Conservation (phyloP, 2,329 filamentous ascomycete genomes). For the Myriosclerotinia duriaeana region DNA sequence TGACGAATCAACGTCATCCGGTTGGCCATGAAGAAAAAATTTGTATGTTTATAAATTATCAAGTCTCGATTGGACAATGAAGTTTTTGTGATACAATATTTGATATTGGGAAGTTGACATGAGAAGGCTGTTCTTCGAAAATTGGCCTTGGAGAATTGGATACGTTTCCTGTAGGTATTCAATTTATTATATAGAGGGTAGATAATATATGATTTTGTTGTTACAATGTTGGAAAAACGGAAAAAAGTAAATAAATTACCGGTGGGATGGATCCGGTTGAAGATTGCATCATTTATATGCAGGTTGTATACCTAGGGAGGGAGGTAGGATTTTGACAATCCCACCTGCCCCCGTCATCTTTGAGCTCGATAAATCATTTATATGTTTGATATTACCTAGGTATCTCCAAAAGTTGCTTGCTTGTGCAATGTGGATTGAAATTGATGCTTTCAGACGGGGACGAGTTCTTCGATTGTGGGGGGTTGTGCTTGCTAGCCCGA, state of each 20-base stretch:
- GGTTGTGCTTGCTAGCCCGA: background rate
- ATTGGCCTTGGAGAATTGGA: background rate
- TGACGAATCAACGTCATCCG: conserved; percentile 20
- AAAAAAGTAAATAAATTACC: background rate
- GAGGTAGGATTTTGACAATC: background rate
- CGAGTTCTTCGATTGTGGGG: conserved; percentile 17
- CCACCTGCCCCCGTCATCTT: background rate
- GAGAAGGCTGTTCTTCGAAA: background rate
- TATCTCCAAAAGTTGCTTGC: background rate
- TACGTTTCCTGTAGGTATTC: background rate
- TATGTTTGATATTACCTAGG: background rate
- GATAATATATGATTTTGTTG: background rate
- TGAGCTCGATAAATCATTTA: background rate
- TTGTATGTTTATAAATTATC: conserved; percentile 16
- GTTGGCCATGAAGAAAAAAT: background rate
- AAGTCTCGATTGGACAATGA: conserved; percentile 7
- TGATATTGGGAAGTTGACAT: background rate
- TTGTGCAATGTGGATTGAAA: too few relatives aligned
- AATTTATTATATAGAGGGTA: background rate
- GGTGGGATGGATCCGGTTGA: conserved; percentile 4
- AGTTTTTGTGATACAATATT: background rate
- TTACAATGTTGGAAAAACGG: background rate
- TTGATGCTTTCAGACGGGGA: background rate
- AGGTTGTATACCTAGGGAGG: background rate
- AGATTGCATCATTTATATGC: conserved; percentile 8